Evolutionary conservation across 2,329 filamentous ascomycete genomes (phyloP), one percentile per base, ranked within the genome.

Genomic region (Alternaria brassicicola): DNA sequence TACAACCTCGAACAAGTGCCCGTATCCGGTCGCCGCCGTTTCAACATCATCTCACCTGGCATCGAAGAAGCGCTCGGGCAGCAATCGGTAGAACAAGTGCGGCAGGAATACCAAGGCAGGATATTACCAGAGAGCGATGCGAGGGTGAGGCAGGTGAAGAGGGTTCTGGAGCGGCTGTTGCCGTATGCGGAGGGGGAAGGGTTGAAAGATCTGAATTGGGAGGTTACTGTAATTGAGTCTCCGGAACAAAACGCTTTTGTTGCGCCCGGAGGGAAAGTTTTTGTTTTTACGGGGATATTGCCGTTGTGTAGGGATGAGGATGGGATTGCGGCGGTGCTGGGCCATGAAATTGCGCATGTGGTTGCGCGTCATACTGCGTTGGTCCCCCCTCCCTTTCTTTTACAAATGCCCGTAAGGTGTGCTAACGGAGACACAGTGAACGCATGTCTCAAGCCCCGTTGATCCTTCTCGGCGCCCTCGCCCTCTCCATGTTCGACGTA

Each of bases 321-420:
- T 71, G 88, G 87, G 3, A 80, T 94, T 25, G 91, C 91, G 4
- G 86, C 90, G 1, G 89, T 94, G 3, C 80, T 94, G 13, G 89
- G 89, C 13, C 91, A 93, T 76, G 91, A 93, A 79, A 91, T 93
- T 60, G 89, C 90, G 17, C 91, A 94, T 72, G 90, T 89, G 62
- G 83, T 77, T 25, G 75, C 73, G 6, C 71, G 72, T 59, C 74
- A 77, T 53, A 69, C 73, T 15, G 74, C 74, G 69, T 75, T 42
- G 25, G 72, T 67, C 3, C 4, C 10, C 25, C 12, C 25, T n/a
- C 3, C 12, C 6, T 6, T 10, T 21, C 10, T n/a, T 36, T 6
- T n/a, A n/a, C n/a, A n/a, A 15, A 28, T 4, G n/a, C 15, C 13
- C 7, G 9, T 13, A n/a, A 9, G 30, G n/a, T 15, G 21, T 30